Evolutionary conservation across 352 stramenopile genomes (phyloP).

Genomic region (Globisporangium camurandrum): DNA sequence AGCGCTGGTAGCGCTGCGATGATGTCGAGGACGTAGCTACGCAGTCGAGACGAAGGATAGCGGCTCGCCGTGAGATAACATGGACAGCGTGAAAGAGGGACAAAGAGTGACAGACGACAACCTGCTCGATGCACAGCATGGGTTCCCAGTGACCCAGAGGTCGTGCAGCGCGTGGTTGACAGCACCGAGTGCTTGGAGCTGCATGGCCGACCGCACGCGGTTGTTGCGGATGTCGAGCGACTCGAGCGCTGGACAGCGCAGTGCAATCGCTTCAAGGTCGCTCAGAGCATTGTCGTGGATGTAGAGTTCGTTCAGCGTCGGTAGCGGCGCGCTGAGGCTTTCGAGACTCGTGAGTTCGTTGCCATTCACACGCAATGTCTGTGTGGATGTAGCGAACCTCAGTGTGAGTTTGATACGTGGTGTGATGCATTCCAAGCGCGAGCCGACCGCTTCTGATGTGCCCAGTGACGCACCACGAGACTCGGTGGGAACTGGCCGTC

Average conservation of each 20-base stretch:
- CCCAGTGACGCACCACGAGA: constrained; percentile 24
- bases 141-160: constrained; percentile 65
- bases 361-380: constrained; percentile 33
- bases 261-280: constrained; percentile 22
- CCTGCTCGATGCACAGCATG: constrained; percentile 47
- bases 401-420: too few species aligned
- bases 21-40: constrained; percentile 53
- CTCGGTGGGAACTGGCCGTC: constrained; percentile 42
- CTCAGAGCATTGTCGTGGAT: constrained; percentile 41
- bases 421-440: too few species aligned
- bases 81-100: too few species aligned
- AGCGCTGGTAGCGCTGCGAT: constrained; percentile 32
- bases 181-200: constrained; percentile 14
- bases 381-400: background rate
- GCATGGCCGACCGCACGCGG: constrained; percentile 17
- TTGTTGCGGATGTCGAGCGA: constrained; percentile 74
- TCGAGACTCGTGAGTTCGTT: constrained; percentile 41
- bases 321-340: constrained; percentile 23
- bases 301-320: constrained; percentile 61
- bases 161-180: constrained; percentile 37
- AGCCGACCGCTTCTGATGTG: too few species aligned
- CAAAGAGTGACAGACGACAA: too few species aligned
- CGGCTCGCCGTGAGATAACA: too few species aligned
- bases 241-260: constrained; percentile 42
- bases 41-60: background rate